Conservation (phyloP, 2,329 filamentous ascomycete genomes). For the Rhynchosporium secalis region DNA sequence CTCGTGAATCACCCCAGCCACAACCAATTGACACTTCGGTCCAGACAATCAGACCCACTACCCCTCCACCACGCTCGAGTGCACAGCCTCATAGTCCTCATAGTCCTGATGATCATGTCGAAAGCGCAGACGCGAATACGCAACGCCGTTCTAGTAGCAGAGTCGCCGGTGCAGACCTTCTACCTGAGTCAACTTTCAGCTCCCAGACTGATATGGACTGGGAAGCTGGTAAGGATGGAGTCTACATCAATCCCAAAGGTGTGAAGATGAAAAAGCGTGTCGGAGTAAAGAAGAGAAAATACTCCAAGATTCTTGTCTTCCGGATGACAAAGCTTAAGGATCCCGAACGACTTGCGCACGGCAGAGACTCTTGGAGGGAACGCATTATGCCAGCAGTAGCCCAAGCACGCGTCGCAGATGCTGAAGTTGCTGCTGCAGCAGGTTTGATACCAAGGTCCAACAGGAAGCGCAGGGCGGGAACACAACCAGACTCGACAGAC, state of each 20-base stretch:
- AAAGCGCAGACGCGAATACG: neutral
- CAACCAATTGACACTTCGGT: neutral
- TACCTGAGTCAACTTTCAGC: neutral
- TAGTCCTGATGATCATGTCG: neutral
- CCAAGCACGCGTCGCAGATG: conserved; percentile 12
- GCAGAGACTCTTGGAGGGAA: conserved; percentile 22
- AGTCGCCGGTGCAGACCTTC: neutral
- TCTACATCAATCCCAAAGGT: conserved; percentile 25
- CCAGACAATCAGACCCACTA: neutral
- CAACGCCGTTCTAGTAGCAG: neutral
- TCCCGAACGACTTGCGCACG: conserved; percentile 12
- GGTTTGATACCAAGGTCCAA: neutral
- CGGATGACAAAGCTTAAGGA: conserved; percentile 25
- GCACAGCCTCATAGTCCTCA: too few species aligned
- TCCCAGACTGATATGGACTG: conserved; percentile 27
- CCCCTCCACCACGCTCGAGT: too few species aligned
- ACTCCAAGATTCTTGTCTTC: conserved; percentile 24
- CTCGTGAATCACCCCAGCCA: neutral
- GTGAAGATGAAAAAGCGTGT: conserved; percentile 5
- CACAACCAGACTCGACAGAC: neutral
- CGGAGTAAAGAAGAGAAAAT: conserved; percentile 6
- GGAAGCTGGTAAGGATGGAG: conserved; percentile 26
- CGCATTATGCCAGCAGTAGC: conserved; percentile 10
- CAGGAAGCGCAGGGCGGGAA: conserved; percentile 1
- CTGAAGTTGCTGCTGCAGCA: conserved; percentile 6